Evolutionary conservation across 1,139 yeast genomes (phyloP), one percentile per base, ranked within the genome.

Genomic region (Yamadazyma taylorii): DNA sequence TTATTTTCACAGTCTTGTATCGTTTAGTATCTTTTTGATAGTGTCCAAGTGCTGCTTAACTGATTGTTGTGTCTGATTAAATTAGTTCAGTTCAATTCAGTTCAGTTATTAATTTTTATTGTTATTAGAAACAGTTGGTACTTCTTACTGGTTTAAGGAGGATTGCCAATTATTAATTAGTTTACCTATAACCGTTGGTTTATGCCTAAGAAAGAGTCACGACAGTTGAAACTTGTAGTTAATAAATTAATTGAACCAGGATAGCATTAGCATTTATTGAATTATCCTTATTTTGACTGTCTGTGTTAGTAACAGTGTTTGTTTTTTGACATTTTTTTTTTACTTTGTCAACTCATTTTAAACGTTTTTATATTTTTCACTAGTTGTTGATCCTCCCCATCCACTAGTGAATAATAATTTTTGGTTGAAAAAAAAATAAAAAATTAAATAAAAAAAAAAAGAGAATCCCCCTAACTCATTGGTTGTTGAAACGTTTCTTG

Each of bases 161-260:
- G 6, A n/a, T n/a, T n/a, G 13, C 30, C 14, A 10, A 5, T 14
- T 19, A 27, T 17, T 27, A 15, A 19, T 8, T 19, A 12, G 11
- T 10, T 16, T 5, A 5, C 10, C 14, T 7, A 16, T n/a, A 27
- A 27, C 14, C 13, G 13, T 32, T 37, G 39, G 42, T 69, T 56
- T 66, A 70, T 70, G 76, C 73, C 69, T 49, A 68, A 68, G 69
- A 69, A 69, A 56, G 66, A 64, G 42, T 54, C 71, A 53, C 76
- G 74, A 69, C 72, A 58, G 51, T 48, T 43, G 40, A 56, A 46
- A 43, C 42, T 48, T 47, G 36, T 35, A 47, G 55, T 58, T 41
- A 58, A 48, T 48, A 58, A 52, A 51, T 50, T 60, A 42, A 60
- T 66, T 47, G 72, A 69, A 52, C 75, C 75, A 41, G 75, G 75